These are phyloP conservation scores for Diplogelasinospora grovesii DNA, from an alignment of 495 filamentous ascomycete species.

Conservation along the genomic window DNA sequence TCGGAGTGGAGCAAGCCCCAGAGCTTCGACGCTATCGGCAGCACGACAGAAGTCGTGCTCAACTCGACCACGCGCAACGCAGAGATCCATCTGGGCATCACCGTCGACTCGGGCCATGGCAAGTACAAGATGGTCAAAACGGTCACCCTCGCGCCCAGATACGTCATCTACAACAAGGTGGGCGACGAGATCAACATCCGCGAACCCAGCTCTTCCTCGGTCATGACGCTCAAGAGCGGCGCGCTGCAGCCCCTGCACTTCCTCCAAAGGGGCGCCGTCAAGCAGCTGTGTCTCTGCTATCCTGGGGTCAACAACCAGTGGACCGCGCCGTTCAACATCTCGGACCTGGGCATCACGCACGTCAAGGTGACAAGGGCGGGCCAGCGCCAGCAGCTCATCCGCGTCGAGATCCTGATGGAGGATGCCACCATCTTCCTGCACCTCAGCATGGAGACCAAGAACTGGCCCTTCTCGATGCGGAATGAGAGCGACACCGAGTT, in stretches of 20 bases:
- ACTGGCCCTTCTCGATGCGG: slow-evolving; percentile 97
- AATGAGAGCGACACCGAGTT: slow-evolving; percentile 97
- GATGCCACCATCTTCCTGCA: slow-evolving; percentile 89
- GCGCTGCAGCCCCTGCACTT: slow-evolving; percentile 80
- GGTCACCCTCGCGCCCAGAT: slow-evolving; percentile 86
- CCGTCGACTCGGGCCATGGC: slow-evolving; percentile 82
- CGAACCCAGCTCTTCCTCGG: slow-evolving; percentile 78
- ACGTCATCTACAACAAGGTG: slow-evolving; percentile 89
- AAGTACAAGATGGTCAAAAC: slow-evolving; percentile 97
- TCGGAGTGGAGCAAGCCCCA: slow-evolving; percentile 95
- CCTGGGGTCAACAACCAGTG: slow-evolving; percentile 94
- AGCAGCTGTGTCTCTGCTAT: slow-evolving; percentile 89
- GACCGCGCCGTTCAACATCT: slow-evolving; percentile 97
- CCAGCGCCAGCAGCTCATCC: slow-evolving; percentile 80
- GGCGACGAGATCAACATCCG: slow-evolving; percentile 81
- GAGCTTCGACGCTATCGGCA: slow-evolving; percentile 97
- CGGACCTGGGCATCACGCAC: slow-evolving; percentile 83
- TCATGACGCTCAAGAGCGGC: slow-evolving; percentile 66
- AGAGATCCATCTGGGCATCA: slow-evolving; percentile 86
- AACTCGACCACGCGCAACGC: slow-evolving; percentile 61
- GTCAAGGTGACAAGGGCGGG: slow-evolving; percentile 88
- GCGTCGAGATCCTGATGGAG: slow-evolving; percentile 86
- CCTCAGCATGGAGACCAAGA: slow-evolving; percentile 78
- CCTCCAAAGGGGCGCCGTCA: slow-evolving; percentile 66
- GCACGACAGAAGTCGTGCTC: slow-evolving; percentile 75